Evolutionary conservation across 2,329 filamentous ascomycete species (phyloP).

Genomic region (Biscogniauxia sp.): DNA sequence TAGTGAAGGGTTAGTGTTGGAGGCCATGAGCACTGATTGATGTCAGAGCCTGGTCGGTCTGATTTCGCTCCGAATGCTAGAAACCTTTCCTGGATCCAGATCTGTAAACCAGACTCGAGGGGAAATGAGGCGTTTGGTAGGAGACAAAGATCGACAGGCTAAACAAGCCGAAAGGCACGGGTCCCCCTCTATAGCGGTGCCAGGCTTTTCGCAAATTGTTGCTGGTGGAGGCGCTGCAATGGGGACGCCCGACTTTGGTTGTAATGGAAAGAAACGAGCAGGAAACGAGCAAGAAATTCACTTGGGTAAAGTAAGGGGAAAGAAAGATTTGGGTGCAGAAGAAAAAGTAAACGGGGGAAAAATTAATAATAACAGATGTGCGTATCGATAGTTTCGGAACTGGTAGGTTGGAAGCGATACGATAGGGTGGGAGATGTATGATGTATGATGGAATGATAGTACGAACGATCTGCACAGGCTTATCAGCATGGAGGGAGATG

Average conservation of each 20-base stretch:
- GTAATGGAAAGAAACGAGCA: neutral
- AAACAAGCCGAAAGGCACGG: neutral
- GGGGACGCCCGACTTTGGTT: neutral
- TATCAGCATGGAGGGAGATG: neutral
- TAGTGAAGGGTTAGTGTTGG: slow-evolving; percentile 27
- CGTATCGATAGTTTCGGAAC: neutral
- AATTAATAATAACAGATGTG: neutral
- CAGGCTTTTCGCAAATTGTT: neutral
- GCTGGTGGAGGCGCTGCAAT: neutral
- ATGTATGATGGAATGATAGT: neutral
- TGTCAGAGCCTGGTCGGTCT: no score
- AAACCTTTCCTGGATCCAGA: neutral
- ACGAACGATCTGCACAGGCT: neutral
- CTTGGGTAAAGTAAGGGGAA: neutral
- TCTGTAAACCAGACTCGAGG: neutral
- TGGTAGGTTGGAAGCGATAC: neutral
- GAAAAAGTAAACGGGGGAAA: neutral
- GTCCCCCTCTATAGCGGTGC: neutral
- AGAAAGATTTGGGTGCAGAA: neutral
- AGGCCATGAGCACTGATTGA: slow-evolving; percentile 3
- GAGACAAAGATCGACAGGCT: neutral
- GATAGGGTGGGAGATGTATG: neutral
- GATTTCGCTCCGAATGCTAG: no score
- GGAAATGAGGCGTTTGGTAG: neutral
- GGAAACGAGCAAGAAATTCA: neutral